Percentiles rank a stretch among this genome's conserved stretches.
Evolutionary conservation across 176 grass and related monocot genomes (phyloP).

Genomic region (Pontederia crassipes): DNA sequence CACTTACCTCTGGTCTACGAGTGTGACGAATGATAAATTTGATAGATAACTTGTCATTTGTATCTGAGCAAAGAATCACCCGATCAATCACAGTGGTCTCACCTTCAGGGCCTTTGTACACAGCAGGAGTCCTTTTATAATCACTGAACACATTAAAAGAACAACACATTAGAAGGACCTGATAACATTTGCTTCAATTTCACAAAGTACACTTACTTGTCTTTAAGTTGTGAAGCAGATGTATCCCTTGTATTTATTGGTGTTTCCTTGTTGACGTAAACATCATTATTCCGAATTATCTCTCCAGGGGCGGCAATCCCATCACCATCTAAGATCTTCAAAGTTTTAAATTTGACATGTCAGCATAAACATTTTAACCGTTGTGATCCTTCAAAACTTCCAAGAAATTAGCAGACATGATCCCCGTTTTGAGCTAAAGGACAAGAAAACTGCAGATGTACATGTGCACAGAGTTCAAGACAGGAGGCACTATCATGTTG

Average conservation of each 20-base stretch:
- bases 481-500: too few species aligned
- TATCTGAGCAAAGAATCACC: constrained; percentile 79
- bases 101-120: constrained; percentile 84
- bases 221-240: constrained; percentile 17
- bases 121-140: constrained; percentile 39
- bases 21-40: constrained; percentile 91
- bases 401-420: too few species aligned
- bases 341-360: constrained; percentile 13
- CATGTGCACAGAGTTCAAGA: too few species aligned
- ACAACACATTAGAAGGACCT: background rate
- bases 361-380: too few species aligned
- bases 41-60: constrained; percentile 71
- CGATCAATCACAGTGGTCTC: constrained; percentile 89
- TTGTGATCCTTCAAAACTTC: too few species aligned
- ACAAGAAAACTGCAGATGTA: too few species aligned
- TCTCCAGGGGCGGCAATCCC: constrained; percentile 79
- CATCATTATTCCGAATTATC: constrained; percentile 89
- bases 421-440: too few species aligned
- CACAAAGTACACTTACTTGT: constrained; percentile 25
- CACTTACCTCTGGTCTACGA: constrained; percentile 73
- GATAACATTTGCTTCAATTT: background rate
- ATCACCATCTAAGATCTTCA: constrained; percentile 65
- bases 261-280: constrained; percentile 70
- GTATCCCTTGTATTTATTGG: constrained; percentile 20
- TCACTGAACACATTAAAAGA: constrained; percentile 25